Base-by-base conservation (phyloP, 2,329 filamentous ascomycete genomes). In the Ceratocystis colombiana region DNA sequence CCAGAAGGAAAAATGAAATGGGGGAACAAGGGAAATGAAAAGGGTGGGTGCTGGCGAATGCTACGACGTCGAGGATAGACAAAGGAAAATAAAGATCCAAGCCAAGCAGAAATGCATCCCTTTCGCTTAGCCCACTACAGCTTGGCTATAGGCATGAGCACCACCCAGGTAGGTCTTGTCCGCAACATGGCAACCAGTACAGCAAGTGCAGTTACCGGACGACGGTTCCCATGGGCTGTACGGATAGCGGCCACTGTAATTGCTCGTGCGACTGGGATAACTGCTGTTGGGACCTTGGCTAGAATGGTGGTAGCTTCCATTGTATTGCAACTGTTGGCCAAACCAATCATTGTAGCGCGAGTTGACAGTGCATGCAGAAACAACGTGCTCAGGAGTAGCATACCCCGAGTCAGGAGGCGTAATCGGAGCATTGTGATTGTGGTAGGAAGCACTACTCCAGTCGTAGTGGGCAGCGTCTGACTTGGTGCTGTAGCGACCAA, bases 401-500 rank as follows among this genome's bases (percentile, higher is more conserved):
- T 85, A 85, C 5, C 83, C 83, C 22, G 83, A 85, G 69, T 85
- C 83, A 0, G 83, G 83, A 1, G 83, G 83, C 0, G 83, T 84
- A 66, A 84, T 74, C 5, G 81, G 81, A 61, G 78, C 78, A 12
- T 74, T 55, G 50, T 44, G 65, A 4, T 50, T 65, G 62, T 68
- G 67, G 66, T 66, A 68, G 68, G 61, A 57, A 15, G 61, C 46
- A 17, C 41, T 48, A 12, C 57, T 53, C 70, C 70, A 71, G 37
- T 68, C 70, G 41, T 65, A 64, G 17, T 44, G 20, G 30, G 59
- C 48, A 59, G 67, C 46, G 12, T 69, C 69, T 3, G 64, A 22
- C 41, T 68, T 68, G 70, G 74, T 74, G 70, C 76, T 73, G 69
- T 76, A 76, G 30, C 75, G 77, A 1, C 76, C 72, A 15, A 77